Evolutionary conservation across 139 green algal species (phyloP), one percentile per base, ranked within the genome.

Genomic region (Chlamydomonas asymmetrica): DNA sequence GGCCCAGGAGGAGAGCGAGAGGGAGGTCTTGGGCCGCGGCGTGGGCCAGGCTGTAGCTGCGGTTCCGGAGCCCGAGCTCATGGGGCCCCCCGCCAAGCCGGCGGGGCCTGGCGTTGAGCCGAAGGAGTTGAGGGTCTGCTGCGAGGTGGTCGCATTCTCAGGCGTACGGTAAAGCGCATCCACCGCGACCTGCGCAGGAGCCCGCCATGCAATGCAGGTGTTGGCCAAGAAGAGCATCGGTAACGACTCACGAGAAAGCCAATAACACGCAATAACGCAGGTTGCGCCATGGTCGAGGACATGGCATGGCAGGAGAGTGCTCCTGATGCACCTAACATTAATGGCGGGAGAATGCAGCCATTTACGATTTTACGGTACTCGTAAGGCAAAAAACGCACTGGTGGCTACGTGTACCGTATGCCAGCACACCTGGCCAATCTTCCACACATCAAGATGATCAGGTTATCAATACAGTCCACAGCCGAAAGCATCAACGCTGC

Each of bases 141-240:
- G 59, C 50, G 3, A 29, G 57, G 8, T 76, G 43, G 29, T 37
- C 35, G 18, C 43, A 22, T 32, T 41, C 35, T 22, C 4, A 62
- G 70, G 59, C 32, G 43, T 25, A 8, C 70, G 60, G 75, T 84
- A 94, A 61, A 95, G 79, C 3, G 83, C 80, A 38, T 90, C 85
- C 18, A 92, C 83, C 5, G 89, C 85, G 1, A 79, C 74, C 37
- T 69, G 35, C 41, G 66, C n/a, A n/a, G n/a, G n/a, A n/a, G n/a
- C n/a, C n/a, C n/a, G n/a, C n/a, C n/a, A n/a, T n/a, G n/a, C n/a
- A n/a, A n/a, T n/a, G n/a, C n/a, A n/a, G n/a, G n/a, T n/a, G n/a
- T n/a, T n/a, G n/a, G n/a, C n/a, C n/a, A n/a, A n/a, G n/a, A n/a
- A n/a, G n/a, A n/a, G n/a, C n/a, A n/a, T n/a, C n/a, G n/a, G n/a